Conservation (phyloP, 805 yeast species). For the Danielia oregonensis region DNA sequence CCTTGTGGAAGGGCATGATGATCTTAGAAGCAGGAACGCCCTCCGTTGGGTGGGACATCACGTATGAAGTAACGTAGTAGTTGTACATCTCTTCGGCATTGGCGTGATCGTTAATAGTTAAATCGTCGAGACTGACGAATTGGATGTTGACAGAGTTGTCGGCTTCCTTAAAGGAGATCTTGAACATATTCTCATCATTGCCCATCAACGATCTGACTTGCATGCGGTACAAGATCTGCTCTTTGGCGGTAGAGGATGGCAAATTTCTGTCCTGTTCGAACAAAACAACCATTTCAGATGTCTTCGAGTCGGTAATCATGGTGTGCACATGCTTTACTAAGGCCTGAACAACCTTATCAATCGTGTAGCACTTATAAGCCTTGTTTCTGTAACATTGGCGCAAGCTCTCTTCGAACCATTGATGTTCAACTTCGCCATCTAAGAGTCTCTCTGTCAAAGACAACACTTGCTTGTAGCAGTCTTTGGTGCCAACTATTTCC, state of each 20-base stretch:
- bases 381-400: slow-evolving; percentile 93
- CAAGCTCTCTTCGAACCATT: slow-evolving; percentile 90
- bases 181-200: slow-evolving; percentile 87
- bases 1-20: slow-evolving; percentile 72
- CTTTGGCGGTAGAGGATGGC: slow-evolving; percentile 67
- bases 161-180: slow-evolving; percentile 64
- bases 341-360: slow-evolving; percentile 84
- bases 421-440: slow-evolving; percentile 89
- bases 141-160: slow-evolving; percentile 61
- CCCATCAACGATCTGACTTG: slow-evolving; percentile 76
- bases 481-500: slow-evolving; percentile 55
- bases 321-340: slow-evolving; percentile 78
- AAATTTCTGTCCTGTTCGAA: slow-evolving; percentile 77
- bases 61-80: slow-evolving; percentile 87
- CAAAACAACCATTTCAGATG: slow-evolving; percentile 74
- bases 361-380: slow-evolving; percentile 88
- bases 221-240: slow-evolving; percentile 88
- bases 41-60: slow-evolving; percentile 96
- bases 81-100: slow-evolving; percentile 83
- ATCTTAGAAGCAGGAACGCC: slow-evolving; percentile 80
- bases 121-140: slow-evolving; percentile 82
- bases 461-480: slow-evolving; percentile 77
- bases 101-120: slow-evolving; percentile 69
- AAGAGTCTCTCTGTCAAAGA: slow-evolving; percentile 69
- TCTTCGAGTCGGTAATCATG: slow-evolving; percentile 71